These are phyloP conservation scores for Odontarrhena argentea DNA, from an alignment of 345 rosid species.

Conservation along the genomic window DNA sequence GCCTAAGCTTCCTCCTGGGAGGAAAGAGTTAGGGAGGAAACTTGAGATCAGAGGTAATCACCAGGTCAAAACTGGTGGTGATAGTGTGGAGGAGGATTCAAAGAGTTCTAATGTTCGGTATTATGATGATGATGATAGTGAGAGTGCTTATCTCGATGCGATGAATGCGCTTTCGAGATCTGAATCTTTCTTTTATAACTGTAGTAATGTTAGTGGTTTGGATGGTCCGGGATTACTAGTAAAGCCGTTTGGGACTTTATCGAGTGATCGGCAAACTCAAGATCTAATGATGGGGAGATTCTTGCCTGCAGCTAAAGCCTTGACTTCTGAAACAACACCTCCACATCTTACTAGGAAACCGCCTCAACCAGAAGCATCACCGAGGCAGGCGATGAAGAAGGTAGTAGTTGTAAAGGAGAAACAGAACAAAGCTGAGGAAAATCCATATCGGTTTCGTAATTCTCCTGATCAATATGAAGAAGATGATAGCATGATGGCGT, in stretches of 20 bases:
- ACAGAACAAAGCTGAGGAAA: constrained; percentile 31
- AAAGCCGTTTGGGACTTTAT: constrained; percentile 54
- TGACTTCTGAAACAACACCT: constrained; percentile 72
- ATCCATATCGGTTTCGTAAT: constrained; percentile 40
- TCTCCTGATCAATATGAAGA: constrained; percentile 55
- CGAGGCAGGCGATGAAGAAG: constrained; percentile 38
- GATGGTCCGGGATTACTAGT: constrained; percentile 46
- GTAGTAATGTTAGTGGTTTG: constrained; percentile 56
- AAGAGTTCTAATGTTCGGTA: constrained; percentile 32
- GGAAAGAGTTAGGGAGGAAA: constrained; percentile 40
- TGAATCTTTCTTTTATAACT: constrained; percentile 60
- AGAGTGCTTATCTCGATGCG: constrained; percentile 58
- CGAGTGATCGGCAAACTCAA: constrained; percentile 55
- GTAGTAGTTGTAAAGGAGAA: constrained; percentile 34
- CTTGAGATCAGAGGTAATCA: constrained; percentile 31
- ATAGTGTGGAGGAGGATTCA: constrained; percentile 5
- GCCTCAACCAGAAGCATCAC: constrained; percentile 44
- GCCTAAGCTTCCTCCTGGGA: constrained; percentile 94
- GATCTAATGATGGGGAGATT: constrained; percentile 92
- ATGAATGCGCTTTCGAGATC: constrained; percentile 56
- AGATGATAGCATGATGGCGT: constrained; percentile 45
- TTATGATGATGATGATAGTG: constrained; percentile 41
- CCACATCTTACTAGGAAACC: constrained; percentile 53
- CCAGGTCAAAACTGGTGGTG: neutral
- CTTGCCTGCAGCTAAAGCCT: constrained; percentile 91